A percentile compares a stretch with the other conserved stretches of the same genome.
Conservation (phyloP, 225 moss, liverwort and hornwort species). For the Climacium dendroides region DNA sequence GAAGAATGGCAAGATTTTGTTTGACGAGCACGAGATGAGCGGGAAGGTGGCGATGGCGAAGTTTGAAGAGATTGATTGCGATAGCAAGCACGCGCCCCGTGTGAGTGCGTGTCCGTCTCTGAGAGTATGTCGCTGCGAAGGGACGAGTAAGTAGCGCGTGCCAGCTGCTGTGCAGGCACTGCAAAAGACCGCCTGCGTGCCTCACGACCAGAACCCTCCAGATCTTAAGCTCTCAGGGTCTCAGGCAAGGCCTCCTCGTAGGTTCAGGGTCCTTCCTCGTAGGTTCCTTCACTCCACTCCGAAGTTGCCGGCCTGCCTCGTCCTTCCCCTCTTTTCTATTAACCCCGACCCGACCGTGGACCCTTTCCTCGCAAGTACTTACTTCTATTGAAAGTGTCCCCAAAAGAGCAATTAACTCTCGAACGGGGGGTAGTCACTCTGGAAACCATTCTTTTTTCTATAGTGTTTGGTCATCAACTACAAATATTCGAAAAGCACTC, state of each 20-base stretch:
- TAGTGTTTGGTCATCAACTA: not conserved
- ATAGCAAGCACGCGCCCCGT: not conserved
- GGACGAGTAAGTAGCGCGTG: not conserved
- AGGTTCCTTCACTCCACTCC: not conserved
- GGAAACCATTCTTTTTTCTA: not conserved
- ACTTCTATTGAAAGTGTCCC: not conserved
- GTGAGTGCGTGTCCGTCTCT: not conserved
- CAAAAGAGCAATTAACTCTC: fast-evolving
- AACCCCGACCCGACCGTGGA: not conserved
- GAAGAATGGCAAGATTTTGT: not conserved
- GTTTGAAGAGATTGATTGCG: not conserved
- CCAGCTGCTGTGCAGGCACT: not conserved
- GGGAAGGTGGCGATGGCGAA: not conserved
- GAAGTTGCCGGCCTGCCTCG: not conserved
- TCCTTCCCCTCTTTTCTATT: not conserved
- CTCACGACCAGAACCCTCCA: not conserved
- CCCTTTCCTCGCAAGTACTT: not conserved
- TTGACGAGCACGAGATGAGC: not conserved
- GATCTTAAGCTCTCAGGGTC: not conserved
- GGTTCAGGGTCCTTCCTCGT: not conserved
- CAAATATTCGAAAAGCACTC: fast-evolving
- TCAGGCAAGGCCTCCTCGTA: not conserved
- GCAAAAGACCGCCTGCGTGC: not conserved
- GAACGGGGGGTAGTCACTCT: not conserved
- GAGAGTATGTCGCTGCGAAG: not conserved